These are phyloP conservation scores for Blepharisma undulans DNA, from an alignment of 169 alveolate species.

Conservation along the genomic window DNA sequence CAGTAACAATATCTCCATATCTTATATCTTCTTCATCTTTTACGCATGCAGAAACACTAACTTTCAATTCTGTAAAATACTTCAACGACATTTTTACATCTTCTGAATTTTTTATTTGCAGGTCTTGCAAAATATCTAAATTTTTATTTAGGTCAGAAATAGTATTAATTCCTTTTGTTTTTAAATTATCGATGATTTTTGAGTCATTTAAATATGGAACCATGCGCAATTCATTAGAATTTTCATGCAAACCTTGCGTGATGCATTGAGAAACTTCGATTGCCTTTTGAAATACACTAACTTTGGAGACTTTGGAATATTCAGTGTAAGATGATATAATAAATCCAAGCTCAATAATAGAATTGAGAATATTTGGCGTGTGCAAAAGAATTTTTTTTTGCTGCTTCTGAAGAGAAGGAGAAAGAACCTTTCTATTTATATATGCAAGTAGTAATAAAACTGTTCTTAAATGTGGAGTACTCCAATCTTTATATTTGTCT, in stretches of 20 bases:
- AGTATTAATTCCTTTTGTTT: background rate
- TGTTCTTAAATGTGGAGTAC: background rate
- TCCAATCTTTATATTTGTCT: background rate
- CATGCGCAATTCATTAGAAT: background rate
- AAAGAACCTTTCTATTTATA: background rate
- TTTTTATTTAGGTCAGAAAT: background rate
- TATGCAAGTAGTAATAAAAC: background rate
- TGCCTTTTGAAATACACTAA: background rate
- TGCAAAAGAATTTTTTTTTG: background rate
- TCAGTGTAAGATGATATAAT: background rate
- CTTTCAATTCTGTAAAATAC: background rate
- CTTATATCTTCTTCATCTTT: background rate
- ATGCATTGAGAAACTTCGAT: background rate
- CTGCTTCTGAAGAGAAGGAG: background rate
- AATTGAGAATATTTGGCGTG: background rate
- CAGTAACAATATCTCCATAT: background rate
- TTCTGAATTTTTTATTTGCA: background rate
- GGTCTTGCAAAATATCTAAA: background rate
- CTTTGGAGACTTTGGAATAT: background rate
- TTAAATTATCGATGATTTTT: background rate
- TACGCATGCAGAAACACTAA: background rate
- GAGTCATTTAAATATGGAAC: background rate
- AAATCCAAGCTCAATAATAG: background rate
- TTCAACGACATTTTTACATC: background rate
- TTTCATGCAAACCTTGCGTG: background rate